These are phyloP conservation scores for Ophiocordyceps sinensis DNA, from an alignment of 2,329 filamentous ascomycete species.

Conservation along the genomic window DNA sequence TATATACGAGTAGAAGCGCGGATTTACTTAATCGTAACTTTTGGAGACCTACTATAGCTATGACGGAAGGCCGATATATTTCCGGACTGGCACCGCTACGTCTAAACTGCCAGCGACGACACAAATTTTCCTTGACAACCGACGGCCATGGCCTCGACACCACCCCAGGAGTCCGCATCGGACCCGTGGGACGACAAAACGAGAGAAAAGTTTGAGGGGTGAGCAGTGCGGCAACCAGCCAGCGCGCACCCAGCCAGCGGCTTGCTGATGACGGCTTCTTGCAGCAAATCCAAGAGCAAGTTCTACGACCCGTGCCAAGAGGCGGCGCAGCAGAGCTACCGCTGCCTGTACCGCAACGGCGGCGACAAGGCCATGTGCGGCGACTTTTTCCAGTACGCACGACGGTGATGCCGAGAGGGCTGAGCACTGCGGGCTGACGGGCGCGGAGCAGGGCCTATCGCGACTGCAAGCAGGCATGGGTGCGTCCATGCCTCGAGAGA, in stretches of 20 bases:
- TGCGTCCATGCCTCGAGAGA: constrained; percentile 23
- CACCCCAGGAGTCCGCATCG: constrained; percentile 7
- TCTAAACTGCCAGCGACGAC: background rate
- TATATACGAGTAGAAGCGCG: too few relatives aligned
- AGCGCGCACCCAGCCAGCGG: background rate
- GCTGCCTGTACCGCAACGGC: constrained; percentile 76
- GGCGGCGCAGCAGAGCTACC: constrained; percentile 70
- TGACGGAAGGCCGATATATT: constrained; percentile 9
- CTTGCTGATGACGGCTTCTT: background rate
- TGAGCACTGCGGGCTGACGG: background rate
- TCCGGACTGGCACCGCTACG: constrained; percentile 1
- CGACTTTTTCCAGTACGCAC: constrained; percentile 84
- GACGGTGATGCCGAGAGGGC: constrained; percentile 1
- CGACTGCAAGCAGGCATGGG: constrained; percentile 92
- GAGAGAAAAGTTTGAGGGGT: constrained; percentile 52
- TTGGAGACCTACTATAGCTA: too few relatives aligned
- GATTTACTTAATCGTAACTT: too few relatives aligned
- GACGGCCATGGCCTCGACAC: background rate
- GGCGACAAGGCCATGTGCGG: constrained; percentile 80
- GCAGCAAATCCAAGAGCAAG: constrained; percentile 74
- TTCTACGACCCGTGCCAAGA: constrained; percentile 95
- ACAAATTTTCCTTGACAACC: background rate
- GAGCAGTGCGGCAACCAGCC: constrained; percentile 11
- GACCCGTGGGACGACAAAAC: constrained; percentile 43
- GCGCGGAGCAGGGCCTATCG: constrained; percentile 57